Evolutionary conservation across 1,284 basidiomycete genomes (phyloP).

Genomic region (Thecaphora frezii): DNA sequence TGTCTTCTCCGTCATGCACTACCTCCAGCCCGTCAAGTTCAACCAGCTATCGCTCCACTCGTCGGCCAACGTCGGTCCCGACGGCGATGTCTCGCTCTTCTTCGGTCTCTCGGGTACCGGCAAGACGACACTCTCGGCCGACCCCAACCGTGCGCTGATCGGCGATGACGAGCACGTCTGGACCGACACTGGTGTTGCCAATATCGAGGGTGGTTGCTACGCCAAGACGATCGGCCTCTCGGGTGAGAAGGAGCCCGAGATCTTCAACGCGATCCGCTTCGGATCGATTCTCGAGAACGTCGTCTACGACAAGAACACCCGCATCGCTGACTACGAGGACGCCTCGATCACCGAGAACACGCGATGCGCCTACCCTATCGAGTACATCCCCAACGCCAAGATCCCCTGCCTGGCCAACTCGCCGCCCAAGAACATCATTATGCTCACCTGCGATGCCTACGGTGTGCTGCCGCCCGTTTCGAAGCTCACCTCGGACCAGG

Average conservation of each 20-base stretch:
- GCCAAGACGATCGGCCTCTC: constrained; percentile 98
- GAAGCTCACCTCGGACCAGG: constrained; percentile 88
- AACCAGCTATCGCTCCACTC: constrained; percentile 97
- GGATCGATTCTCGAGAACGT: constrained; percentile 99
- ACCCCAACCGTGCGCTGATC: constrained; percentile 53
- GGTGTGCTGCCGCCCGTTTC: constrained; percentile 96
- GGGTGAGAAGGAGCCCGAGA: constrained; percentile 94
- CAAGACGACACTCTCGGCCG: constrained; percentile 69
- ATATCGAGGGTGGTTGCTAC: constrained; percentile 99
- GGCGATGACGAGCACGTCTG: constrained; percentile 60
- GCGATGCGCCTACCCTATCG: constrained; percentile 68
- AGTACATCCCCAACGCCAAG: constrained; percentile 88
- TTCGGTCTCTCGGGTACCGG: constrained; percentile 98
- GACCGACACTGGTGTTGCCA: constrained; percentile 80
- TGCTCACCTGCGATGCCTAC: constrained; percentile 97
- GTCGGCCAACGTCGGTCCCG: constrained; percentile 93
- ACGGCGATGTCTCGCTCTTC: constrained; percentile 94
- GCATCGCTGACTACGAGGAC: constrained; percentile 92
- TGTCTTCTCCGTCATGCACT: constrained; percentile 99
- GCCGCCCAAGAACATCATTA: constrained; percentile 80
- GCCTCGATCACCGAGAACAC: constrained; percentile 98
- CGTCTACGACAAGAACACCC: constrained; percentile 87
- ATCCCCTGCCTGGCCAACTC: constrained; percentile 60
- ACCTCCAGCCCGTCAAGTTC: constrained; percentile 97
- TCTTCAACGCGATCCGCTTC: constrained; percentile 90